A percentile compares a stretch with the other conserved stretches of the same genome.
These are phyloP conservation scores for Komagataella ulmi DNA, from an alignment of 805 yeast species.

Conservation along the genomic window DNA sequence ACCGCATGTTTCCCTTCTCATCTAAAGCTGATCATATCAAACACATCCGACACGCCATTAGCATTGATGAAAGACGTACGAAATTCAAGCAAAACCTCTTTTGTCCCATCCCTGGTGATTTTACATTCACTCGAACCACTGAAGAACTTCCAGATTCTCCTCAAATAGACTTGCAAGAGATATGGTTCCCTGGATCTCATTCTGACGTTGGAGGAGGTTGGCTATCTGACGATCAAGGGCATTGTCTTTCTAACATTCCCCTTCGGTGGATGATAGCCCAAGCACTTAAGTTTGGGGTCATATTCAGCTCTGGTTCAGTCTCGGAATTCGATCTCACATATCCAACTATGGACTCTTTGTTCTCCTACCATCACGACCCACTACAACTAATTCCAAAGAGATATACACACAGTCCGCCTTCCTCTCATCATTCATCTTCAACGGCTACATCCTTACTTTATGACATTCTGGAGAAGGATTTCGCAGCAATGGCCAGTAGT, in stretches of 20 bases:
- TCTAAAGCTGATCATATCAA: slow-evolving; percentile 35
- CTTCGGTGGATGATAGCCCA: slow-evolving; percentile 50
- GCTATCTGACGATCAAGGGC: slow-evolving; percentile 30
- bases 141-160: slow-evolving; percentile 3
- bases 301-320: slow-evolving; percentile 26
- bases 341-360: slow-evolving; percentile 24
- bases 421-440: neutral
- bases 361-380: slow-evolving; percentile 41
- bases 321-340: slow-evolving; percentile 24
- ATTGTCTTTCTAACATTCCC: slow-evolving; percentile 33
- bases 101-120: slow-evolving; percentile 17
- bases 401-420: neutral
- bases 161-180: slow-evolving; percentile 28
- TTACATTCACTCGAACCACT: neutral
- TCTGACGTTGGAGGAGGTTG: slow-evolving; percentile 64
- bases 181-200: slow-evolving; percentile 63
- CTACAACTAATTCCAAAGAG: slow-evolving; percentile 9
- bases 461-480: neutral
- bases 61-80: slow-evolving; percentile 54
- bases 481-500: neutral
- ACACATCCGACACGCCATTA: slow-evolving; percentile 55
- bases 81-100: slow-evolving; percentile 48
- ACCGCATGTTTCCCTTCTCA: slow-evolving; percentile 44
- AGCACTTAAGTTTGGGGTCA: slow-evolving; percentile 36
- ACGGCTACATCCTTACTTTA: neutral